Percentiles rank a stretch among this genome's conserved stretches.
Conservation (phyloP, 176 grass and related monocot genomes). For the Oryza meyeriana region DNA sequence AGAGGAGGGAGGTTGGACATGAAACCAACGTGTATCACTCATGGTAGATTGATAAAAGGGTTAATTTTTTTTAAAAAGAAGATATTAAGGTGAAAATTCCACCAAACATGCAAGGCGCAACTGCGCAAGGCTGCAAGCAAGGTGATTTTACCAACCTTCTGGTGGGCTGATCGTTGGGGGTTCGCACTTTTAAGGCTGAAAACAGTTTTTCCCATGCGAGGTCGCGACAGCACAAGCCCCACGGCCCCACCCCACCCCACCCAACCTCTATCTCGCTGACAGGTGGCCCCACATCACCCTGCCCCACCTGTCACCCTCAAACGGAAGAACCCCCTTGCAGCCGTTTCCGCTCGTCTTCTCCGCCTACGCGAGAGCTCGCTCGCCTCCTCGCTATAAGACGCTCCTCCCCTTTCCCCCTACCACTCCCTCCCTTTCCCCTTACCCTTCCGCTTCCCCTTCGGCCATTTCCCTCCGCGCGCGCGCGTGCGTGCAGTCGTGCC, state of each 20-base stretch:
- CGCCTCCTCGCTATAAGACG: background rate
- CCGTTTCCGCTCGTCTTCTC: background rate
- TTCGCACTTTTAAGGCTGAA: too few relatives aligned
- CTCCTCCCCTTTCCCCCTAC: background rate
- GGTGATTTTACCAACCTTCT: background rate
- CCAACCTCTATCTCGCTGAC: background rate
- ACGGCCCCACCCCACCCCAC: too few relatives aligned
- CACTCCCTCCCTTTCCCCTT: background rate
- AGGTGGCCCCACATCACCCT: background rate
- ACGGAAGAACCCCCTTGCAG: background rate
- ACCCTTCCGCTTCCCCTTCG: background rate
- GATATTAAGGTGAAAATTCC: background rate
- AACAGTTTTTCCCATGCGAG: too few relatives aligned
- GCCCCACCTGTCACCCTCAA: conserved; percentile 37
- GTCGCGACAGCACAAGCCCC: background rate
- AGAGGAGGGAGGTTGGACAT: too few relatives aligned
- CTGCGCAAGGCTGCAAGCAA: background rate
- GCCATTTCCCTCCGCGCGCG: background rate
- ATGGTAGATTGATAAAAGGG: too few relatives aligned
- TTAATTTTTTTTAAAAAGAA: too few relatives aligned
- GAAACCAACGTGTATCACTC: too few relatives aligned
- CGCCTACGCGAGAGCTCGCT: background rate
- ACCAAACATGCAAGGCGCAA: background rate
- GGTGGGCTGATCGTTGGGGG: background rate
- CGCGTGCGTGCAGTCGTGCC: background rate